Percentiles rank a stretch among this genome's conserved stretches.
phyloP scores from a whole-genome alignment of 2,329 filamentous ascomycete species.

The Diplodia seriata region DNA sequence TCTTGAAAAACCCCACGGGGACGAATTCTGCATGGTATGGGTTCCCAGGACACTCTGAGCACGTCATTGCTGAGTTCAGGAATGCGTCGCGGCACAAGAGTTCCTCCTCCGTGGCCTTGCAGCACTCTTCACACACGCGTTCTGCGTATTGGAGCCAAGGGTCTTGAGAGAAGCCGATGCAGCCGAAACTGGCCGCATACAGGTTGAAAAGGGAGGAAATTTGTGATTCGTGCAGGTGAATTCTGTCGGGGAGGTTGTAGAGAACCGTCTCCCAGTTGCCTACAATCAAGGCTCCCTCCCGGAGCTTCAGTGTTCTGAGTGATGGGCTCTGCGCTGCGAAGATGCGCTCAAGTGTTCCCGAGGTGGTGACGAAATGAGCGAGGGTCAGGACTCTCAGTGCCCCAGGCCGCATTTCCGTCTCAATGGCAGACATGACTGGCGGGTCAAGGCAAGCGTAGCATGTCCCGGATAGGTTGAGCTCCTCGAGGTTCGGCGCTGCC shows the following conservation, averaged over 20 bases:
- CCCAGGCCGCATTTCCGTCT: not conserved
- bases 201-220: not conserved
- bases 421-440: not conserved
- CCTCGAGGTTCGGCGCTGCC: not conserved
- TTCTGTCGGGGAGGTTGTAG: too few relatives aligned
- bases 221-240: not conserved
- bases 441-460: not conserved
- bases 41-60: rapidly evolving
- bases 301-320: not conserved
- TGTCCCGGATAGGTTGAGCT: not conserved
- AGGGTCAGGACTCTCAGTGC: not conserved
- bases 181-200: not conserved
- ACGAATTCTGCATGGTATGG: not conserved
- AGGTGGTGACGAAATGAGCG: not conserved
- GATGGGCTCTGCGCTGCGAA: not conserved
- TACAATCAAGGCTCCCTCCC: not conserved
- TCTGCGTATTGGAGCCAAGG: not conserved
- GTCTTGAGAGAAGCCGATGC: not conserved
- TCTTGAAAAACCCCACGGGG: too few relatives aligned
- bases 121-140: not conserved
- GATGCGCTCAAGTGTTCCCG: not conserved
- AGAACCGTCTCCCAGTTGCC: not conserved
- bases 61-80: not conserved
- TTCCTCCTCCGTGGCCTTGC: not conserved
- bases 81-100: rapidly evolving